Evolutionary conservation across 148 eudicot genomes (phyloP).

Genomic region (Silene conica): DNA sequence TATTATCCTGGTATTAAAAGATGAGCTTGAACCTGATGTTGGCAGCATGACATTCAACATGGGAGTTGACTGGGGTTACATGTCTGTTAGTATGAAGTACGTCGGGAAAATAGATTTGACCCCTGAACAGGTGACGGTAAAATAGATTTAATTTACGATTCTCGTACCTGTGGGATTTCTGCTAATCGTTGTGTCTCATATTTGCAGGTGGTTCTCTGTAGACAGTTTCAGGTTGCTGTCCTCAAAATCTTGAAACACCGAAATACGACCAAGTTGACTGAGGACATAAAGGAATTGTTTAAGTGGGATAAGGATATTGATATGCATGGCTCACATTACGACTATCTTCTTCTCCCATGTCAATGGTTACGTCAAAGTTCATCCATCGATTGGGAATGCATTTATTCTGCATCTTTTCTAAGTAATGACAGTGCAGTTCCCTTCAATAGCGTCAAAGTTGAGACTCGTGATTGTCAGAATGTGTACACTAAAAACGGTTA

Average conservation of each 20-base stretch:
- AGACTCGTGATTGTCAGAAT: constrained; percentile 6
- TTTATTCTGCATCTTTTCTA: constrained; percentile 41
- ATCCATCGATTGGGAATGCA: constrained; percentile 57
- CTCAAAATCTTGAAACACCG: constrained; percentile 51
- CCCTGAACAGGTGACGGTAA: constrained; percentile 40
- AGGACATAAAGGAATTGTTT: constrained; percentile 20
- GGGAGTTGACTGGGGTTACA: constrained; percentile 50
- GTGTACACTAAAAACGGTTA: constrained; percentile 43
- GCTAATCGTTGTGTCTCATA: constrained; percentile 13
- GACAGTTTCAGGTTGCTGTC: constrained; percentile 52
- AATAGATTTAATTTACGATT: background rate
- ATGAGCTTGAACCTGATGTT: constrained; percentile 41
- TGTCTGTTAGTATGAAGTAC: constrained; percentile 41
- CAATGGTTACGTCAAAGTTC: constrained; percentile 20
- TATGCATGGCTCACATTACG: constrained; percentile 21
- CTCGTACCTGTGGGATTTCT: background rate
- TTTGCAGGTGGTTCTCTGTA: constrained; percentile 49
- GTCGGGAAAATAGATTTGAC: constrained; percentile 34
- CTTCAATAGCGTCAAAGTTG: constrained; percentile 12
- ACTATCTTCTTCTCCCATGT: constrained; percentile 75
- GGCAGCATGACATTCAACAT: constrained; percentile 37
- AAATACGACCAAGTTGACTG: constrained; percentile 33
- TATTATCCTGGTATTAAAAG: constrained; percentile 44
- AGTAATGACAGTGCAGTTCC: background rate
- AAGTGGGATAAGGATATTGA: constrained; percentile 12